Evolutionary conservation across 2,329 filamentous ascomycete species (phyloP), one percentile per base, ranked within the genome.

Genomic region (Calonectria hawksworthii): DNA sequence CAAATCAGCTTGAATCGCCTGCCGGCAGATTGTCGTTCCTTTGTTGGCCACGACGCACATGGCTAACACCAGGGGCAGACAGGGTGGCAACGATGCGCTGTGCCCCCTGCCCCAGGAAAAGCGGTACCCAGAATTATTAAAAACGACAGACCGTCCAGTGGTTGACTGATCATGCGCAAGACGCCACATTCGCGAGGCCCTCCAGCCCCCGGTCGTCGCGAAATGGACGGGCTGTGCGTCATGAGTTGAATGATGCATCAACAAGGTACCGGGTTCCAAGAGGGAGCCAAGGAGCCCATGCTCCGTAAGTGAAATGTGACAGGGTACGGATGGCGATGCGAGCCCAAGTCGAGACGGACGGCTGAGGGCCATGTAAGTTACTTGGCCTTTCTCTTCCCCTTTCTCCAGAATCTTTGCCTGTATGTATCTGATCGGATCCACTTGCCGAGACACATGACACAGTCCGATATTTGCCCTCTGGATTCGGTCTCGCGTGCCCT

Each of bases 401-500:
- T 47, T 50, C 61, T 65, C 61, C 61, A 65, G 61, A 63, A 47
- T 65, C 61, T 65, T 32, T 28, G 23, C 26, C 26, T 50, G 61
- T 32, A 47, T 59, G 59, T 38, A 44, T 66, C n/a, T 36, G 26
- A 52, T 68, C 44, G 65, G 63, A 36, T 68, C 14, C 23, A 67
- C 30, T 65, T 65, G 61, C 30, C 72, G 47, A 66, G 51, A 70
- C 70, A 66, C 68, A 50, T 50, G 59, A 54, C 47, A 38, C 65
- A 54, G 23, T 16, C 41, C 41, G 61, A 44, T n/a, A 65, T 47
- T 65, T 65, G 10, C 41, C 38, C 61, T 65, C 61, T 65, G 61
- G 34, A 50, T 47, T 76, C 74, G 77, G 61, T 65, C 30, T 65
- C 41, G 73, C 52, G 63, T 70, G 67, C 36, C 30, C n/a, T 65